Evolutionary conservation across 805 yeast genomes (phyloP).

Genomic region (Yarrowia divulgata): DNA sequence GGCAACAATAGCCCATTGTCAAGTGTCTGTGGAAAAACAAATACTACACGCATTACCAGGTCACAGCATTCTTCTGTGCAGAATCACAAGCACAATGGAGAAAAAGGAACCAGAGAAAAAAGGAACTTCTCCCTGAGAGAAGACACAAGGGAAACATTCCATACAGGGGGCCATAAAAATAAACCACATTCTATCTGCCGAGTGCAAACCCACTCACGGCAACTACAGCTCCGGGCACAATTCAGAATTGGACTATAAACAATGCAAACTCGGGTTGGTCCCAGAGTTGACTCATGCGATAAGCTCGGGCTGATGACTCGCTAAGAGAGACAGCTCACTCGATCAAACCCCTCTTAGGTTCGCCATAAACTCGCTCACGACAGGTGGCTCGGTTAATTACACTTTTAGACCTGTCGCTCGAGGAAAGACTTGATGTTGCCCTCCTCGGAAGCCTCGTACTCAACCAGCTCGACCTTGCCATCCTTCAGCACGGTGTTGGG

Average conservation of each 20-base stretch:
- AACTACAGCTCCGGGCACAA: not conserved
- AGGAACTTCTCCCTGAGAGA: not conserved
- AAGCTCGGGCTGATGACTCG: too few species aligned
- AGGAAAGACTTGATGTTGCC: conserved; percentile 83
- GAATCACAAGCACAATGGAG: not conserved
- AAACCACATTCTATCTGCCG: not conserved
- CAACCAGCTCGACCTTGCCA: conserved; percentile 62
- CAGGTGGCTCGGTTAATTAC: not conserved
- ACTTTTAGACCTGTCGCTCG: conserved; percentile 58
- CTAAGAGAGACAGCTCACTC: too few species aligned
- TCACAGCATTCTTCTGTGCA: conserved; percentile 1
- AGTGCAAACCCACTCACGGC: not conserved
- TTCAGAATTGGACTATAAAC: conserved; percentile 8
- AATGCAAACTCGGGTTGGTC: not conserved
- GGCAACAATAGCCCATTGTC: not conserved
- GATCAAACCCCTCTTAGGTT: not conserved
- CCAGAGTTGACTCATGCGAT: not conserved
- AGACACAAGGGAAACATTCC: not conserved
- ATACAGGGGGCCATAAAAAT: not conserved
- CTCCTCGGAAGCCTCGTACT: conserved; percentile 72
- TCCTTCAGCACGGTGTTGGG: conserved; percentile 66
- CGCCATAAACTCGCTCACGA: not conserved
- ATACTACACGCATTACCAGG: conserved; percentile 1
- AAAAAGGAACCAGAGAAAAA: not conserved
- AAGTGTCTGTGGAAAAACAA: not conserved